Evolutionary conservation across 2,329 filamentous ascomycete species (phyloP).

Genomic region (Penicillium paneum): DNA sequence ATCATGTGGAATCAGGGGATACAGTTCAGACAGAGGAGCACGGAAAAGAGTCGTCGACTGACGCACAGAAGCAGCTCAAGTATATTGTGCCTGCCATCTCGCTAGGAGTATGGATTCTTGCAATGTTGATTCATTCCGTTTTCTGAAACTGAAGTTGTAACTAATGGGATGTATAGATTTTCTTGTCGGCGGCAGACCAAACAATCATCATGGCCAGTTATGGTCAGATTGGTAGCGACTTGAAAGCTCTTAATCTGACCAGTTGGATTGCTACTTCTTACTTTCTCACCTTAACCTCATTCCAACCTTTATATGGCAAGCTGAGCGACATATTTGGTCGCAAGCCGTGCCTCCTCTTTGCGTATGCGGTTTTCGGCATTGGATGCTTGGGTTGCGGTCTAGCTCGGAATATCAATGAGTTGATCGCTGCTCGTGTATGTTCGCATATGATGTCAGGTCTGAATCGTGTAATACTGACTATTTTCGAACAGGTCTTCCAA

Average conservation of each 20-base stretch:
- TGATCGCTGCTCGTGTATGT: constrained; percentile 60
- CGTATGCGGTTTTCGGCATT: constrained; percentile 52
- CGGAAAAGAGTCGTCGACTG: constrained; percentile 38
- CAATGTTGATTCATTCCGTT: not conserved
- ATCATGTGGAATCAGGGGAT: constrained; percentile 22
- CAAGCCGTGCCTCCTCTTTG: constrained; percentile 49
- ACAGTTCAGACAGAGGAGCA: constrained; percentile 15
- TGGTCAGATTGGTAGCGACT: constrained; percentile 70
- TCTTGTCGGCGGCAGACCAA: constrained; percentile 70
- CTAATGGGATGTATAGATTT: constrained; percentile 51
- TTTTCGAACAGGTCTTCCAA: constrained; percentile 47
- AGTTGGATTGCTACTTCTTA: constrained; percentile 72
- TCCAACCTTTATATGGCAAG: constrained; percentile 65
- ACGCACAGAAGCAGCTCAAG: constrained; percentile 51
- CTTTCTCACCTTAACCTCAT: constrained; percentile 70
- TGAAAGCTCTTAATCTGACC: constrained; percentile 70
- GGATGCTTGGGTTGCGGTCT: constrained; percentile 54
- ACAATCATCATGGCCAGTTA: constrained; percentile 77
- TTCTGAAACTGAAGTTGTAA: not conserved
- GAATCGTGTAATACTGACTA: constrained; percentile 14
- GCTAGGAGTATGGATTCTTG: constrained; percentile 52
- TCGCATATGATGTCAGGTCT: constrained; percentile 36
- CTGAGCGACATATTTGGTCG: constrained; percentile 59
- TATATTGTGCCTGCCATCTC: constrained; percentile 61
- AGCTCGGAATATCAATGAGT: constrained; percentile 60